Evolutionary conservation across 169 alveolate genomes (phyloP).

Genomic region (Eimeria falciformis): DNA sequence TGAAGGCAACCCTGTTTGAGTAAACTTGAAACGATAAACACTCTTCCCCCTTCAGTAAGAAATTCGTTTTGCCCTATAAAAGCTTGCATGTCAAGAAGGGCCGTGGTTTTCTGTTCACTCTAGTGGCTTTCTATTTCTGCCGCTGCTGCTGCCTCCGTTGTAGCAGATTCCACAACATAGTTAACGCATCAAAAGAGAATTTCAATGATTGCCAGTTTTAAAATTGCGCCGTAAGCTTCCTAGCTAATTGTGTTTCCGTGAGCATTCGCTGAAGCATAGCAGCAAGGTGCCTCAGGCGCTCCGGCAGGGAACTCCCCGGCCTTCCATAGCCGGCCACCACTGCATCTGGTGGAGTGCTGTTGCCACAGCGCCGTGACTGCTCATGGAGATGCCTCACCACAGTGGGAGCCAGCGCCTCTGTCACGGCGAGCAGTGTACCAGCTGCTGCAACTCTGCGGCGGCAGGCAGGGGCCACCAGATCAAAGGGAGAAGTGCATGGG

Average conservation of each 20-base stretch:
- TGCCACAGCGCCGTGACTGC: background rate
- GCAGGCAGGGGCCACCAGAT: background rate
- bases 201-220: no score
- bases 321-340: background rate
- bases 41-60: no score
- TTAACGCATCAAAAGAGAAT: no score
- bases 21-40: no score
- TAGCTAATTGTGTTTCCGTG: background rate
- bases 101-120: no score
- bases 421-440: conserved; percentile 12
- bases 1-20: no score
- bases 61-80: no score
- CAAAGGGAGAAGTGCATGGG: no score
- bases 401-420: conserved; percentile 39
- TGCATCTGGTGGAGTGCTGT: background rate
- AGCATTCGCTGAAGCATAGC: background rate
- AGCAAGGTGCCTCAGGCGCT: conserved; percentile 30
- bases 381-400: conserved; percentile 24
- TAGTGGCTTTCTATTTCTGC: background rate
- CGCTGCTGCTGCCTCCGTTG: background rate
- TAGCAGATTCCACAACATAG: no score
- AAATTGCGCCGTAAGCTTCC: background rate
- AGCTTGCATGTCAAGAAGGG: no score
- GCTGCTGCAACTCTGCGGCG: background rate
- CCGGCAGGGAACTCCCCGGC: background rate